Conservation (phyloP, 1,139 yeast species). For the Diutina sp. region DNA sequence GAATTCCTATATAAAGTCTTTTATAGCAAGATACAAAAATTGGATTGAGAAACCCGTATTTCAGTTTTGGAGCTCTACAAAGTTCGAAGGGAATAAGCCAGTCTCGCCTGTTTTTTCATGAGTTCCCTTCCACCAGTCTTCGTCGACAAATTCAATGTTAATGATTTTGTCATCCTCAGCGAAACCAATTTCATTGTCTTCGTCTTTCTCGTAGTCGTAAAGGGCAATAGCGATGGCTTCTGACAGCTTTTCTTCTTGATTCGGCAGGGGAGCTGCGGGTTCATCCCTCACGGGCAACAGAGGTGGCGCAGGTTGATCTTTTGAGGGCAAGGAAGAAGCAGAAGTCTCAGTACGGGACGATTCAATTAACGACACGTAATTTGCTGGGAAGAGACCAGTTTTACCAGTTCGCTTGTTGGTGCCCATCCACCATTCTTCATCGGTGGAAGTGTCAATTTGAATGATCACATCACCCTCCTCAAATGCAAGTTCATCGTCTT, state of each 20-base stretch:
- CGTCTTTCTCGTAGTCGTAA: conserved; percentile 70
- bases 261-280: conserved; percentile 3
- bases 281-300: not conserved
- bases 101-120: conserved; percentile 53
- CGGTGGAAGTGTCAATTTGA: conserved; percentile 7
- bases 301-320: not conserved
- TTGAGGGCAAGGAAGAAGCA: not conserved
- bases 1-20: no score
- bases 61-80: conserved; percentile 37
- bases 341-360: not conserved
- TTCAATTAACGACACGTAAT: conserved; percentile 6
- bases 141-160: conserved; percentile 81
- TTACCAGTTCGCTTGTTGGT: conserved; percentile 7
- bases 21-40: no score
- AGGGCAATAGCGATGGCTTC: conserved; percentile 45
- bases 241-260: conserved; percentile 7
- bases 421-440: conserved; percentile 10
- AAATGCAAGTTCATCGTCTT: conserved; percentile 8
- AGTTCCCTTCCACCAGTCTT: conserved; percentile 94
- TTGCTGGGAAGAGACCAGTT: conserved; percentile 8
- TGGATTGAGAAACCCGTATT: not conserved
- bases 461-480: conserved; percentile 7
- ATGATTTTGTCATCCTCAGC: conserved; percentile 71
- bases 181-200: conserved; percentile 74
- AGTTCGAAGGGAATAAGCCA: conserved; percentile 87